Percentiles rank a stretch among this genome's conserved stretches.
These are phyloP conservation scores for Trebouxia sp. DNA, from an alignment of 139 green algal genomes.

Conservation along the genomic window DNA sequence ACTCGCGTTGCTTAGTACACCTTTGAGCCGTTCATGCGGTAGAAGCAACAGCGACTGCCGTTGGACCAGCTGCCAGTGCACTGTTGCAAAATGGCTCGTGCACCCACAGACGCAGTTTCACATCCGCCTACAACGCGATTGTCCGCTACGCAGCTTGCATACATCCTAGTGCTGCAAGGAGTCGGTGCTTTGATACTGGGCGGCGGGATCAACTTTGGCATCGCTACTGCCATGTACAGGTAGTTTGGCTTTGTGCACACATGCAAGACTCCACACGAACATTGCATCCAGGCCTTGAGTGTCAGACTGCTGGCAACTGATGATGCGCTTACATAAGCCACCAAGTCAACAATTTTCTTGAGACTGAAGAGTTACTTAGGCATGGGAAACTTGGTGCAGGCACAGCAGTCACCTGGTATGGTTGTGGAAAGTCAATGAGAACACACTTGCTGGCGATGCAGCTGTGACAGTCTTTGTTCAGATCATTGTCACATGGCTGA, in stretches of 20 bases:
- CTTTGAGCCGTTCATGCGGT: too few relatives aligned
- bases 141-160: background rate
- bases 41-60: too few relatives aligned
- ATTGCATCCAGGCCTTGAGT: background rate
- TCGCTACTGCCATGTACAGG: slow-evolving; percentile 3
- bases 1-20: too few relatives aligned
- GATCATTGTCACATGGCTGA: slow-evolving; percentile 6
- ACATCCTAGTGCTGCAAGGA: background rate
- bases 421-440: slow-evolving; percentile 22
- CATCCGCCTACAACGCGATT: background rate
- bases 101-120: background rate
- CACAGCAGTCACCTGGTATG: background rate
- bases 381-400: slow-evolving; percentile 2
- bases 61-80: too few relatives aligned
- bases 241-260: background rate
- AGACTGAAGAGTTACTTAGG: background rate
- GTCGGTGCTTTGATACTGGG: background rate
- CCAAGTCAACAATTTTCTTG: background rate
- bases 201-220: slow-evolving; percentile 23
- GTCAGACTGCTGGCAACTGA: background rate
- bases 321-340: background rate
- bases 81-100: background rate
- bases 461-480: slow-evolving; percentile 20
- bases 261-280: background rate
- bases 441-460: slow-evolving; percentile 17